Base-by-base conservation (phyloP, 169 alveolate species). In the Eimeria falciformis region DNA sequence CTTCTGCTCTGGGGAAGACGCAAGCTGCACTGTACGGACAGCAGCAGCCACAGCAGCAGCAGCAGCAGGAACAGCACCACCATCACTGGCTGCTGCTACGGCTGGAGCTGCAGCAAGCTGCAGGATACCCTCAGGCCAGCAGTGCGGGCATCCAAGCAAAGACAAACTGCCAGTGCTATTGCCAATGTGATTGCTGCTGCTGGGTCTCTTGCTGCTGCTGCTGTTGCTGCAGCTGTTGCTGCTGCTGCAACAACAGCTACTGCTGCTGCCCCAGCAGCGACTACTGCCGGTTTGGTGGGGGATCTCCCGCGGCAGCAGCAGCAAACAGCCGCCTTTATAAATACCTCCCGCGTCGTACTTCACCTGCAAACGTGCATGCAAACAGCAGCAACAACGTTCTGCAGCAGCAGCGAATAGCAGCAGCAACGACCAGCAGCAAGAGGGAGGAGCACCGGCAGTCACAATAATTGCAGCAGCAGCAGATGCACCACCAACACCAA, bases 91-190 rank as follows among this genome's bases (percentile, higher is more conserved):
- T 62, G 33, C 29, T 62, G 73, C 73, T 62, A 6, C 33, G n/a
- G 73, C 62, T 50, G 62, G 73, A 14, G 73, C 73, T 62, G 73
- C 73, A 62, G 73, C 73, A 62, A 62, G 73, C 73, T 62, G 73
- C 37, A 62, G 29, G 33, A 62, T 12, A 12, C n/a, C 73, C 11
- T 62, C 73, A n/a, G 73, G 0, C 37, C 12, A 12, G 33, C 73
- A 18, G n/a, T n/a, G 73, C 11, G 73, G 29, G 73, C 12, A 62
- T n/a, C 73, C 29, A 9, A 18, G 73, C 12, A 29, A 12, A 18
- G 73, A 12, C 2, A 29, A n/a, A 62, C 33, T n/a, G 37, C n/a
- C 73, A n/a, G 33, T 18, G 73, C 73, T 62, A 29, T n/a, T 14
- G 73, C 73, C n/a, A 29, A n/a, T 62, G 73, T 29, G n/a, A 29